phyloP scores from a whole-genome alignment of 106 monocot genomes.

The Gastrodia elata region DNA sequence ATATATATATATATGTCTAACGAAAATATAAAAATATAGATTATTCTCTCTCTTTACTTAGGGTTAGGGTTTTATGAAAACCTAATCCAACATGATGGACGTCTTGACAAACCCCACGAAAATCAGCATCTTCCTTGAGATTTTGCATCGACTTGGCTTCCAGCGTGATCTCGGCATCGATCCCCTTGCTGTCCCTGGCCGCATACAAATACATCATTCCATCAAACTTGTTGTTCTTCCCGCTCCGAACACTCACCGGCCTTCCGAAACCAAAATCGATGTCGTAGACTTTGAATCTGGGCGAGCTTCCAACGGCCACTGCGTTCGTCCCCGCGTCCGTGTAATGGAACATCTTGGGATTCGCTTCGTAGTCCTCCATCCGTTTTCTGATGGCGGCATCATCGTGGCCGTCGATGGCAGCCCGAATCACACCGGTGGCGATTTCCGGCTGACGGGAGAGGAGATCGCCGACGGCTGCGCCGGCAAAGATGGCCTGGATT shows the following conservation, averaged over 20 bases:
- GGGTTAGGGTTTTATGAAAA: no score
- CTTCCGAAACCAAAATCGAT: slow-evolving; percentile 88
- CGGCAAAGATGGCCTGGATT: slow-evolving; percentile 84
- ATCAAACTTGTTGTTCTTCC: slow-evolving; percentile 92
- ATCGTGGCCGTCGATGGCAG: slow-evolving; percentile 58
- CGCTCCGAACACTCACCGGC: slow-evolving; percentile 85
- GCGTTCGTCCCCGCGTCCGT: slow-evolving; percentile 76
- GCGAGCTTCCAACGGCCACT: slow-evolving; percentile 88
- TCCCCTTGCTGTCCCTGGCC: slow-evolving; percentile 50
- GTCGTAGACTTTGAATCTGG: slow-evolving; percentile 79
- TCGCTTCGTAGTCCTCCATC: slow-evolving; percentile 71
- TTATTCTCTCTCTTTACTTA: no score
- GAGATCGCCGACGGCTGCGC: slow-evolving; percentile 42
- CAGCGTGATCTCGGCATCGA: slow-evolving; percentile 83
- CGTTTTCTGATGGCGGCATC: slow-evolving; percentile 44
- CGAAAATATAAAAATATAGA: no score
- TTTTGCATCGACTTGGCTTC: slow-evolving; percentile 61
- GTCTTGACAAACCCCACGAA: no score
- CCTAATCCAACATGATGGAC: no score
- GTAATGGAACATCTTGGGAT: slow-evolving; percentile 88
- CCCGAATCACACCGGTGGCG: slow-evolving; percentile 48
- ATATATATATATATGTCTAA: no score
- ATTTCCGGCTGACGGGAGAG: slow-evolving; percentile 29
- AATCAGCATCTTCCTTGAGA: slow-evolving; percentile 63
- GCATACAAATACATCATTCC: slow-evolving; percentile 90